Base-by-base conservation (phyloP, 2,329 filamentous ascomycete genomes). In the Didymella sp. region DNA sequence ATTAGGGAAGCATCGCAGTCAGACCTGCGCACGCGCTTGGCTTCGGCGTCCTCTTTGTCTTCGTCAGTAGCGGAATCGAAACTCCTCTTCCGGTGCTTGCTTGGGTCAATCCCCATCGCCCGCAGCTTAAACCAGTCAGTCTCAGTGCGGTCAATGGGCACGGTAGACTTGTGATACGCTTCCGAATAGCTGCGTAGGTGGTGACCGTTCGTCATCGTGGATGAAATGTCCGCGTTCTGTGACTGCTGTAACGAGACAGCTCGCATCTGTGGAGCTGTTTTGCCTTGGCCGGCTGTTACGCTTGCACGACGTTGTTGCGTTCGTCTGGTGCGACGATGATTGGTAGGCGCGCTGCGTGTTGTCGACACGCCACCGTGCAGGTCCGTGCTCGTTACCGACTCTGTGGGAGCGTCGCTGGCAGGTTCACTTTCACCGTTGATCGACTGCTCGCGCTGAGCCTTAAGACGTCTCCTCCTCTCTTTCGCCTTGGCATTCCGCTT, bases 61-160 rank as follows among this genome's bases (percentile, higher is more conserved):
- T 71, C 67, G 13, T 67, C 67, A 1, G 63, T 67, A 1, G 65
- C 62, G 12, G 69, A 68, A 22, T 64, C 69, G 33, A 71, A 68
- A 56, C 64, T 71, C 9, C 69, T 73, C 59, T 74, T 76, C 25
- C 68, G 69, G 41, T 66, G 57, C 43, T 64, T 70, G 57, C 59
- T 70, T 11, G 70, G 70, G 54, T 80, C 76, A 42, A 83, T 70
- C 8, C 82, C 82, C 63, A 79, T 70, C 1, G 81, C 80, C 50
- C 81, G 80, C 27, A 84, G 72, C 40, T 76, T 72, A 72, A 84
- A 85, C 67, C 82, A 85, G 47, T 80, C 79, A 0, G 80, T 79
- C 25, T 78, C 74, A 0, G 81, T 83, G 3, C 77, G 78, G 64
- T 80, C 79, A 37, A 76, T 66, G 33, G 69, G 67, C 25, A 67